Conservation (phyloP, 305 asterid species). For the Rubia peregrina region DNA sequence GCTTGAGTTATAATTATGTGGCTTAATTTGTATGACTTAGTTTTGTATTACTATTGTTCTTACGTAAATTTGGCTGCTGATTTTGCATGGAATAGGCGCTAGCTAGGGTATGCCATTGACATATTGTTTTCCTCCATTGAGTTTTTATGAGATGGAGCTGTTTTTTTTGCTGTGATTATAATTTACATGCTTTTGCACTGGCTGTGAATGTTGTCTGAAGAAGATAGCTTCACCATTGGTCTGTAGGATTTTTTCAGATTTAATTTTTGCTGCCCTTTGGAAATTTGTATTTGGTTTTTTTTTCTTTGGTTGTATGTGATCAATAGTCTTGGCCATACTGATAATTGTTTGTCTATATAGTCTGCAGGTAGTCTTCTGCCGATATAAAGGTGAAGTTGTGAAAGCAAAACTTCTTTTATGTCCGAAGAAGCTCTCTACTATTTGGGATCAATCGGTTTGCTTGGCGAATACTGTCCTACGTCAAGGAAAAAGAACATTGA, state of each 20-base stretch:
- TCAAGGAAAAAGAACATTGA: constrained; percentile 27
- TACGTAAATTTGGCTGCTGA: background rate
- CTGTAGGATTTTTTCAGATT: background rate
- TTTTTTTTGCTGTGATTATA: background rate
- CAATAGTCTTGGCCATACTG: background rate
- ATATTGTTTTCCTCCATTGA: background rate
- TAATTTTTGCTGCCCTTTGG: background rate
- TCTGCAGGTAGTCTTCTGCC: constrained; percentile 15
- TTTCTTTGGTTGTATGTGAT: background rate
- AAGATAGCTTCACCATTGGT: background rate
- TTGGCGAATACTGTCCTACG: constrained; percentile 41
- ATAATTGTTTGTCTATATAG: constrained; percentile 10
- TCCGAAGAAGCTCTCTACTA: constrained; percentile 28
- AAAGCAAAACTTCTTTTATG: constrained; percentile 37
- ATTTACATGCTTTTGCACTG: background rate
- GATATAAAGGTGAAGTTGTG: constrained; percentile 20
- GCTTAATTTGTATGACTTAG: background rate
- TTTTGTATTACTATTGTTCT: background rate
- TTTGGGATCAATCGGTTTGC: constrained; percentile 37
- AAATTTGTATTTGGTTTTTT: background rate
- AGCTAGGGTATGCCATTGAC: background rate
- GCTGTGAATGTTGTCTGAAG: background rate
- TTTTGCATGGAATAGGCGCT: background rate
- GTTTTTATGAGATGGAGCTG: background rate
- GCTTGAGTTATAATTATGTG: background rate